Evolutionary conservation across 192 early-diverging fungal genomes (phyloP).

Genomic region (Coemansia sp.): DNA sequence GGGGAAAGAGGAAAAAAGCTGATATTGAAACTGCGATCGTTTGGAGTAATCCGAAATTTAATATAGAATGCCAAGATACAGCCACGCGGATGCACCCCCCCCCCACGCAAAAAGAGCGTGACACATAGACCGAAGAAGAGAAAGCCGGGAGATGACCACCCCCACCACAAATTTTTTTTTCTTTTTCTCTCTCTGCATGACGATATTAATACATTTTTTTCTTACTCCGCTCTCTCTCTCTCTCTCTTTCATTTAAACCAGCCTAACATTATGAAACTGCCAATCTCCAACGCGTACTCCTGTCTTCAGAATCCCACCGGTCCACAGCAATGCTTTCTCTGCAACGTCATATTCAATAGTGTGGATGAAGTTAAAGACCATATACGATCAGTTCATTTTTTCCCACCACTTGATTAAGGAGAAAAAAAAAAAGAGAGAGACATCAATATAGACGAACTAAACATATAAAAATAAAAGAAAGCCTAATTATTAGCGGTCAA

Average conservation of each 20-base stretch:
- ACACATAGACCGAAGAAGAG: background rate
- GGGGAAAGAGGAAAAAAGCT: background rate
- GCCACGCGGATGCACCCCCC: conserved; percentile 6
- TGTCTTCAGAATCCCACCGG: background rate
- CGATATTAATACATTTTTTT: background rate
- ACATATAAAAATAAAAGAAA: conserved; percentile 2
- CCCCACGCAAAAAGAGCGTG: background rate
- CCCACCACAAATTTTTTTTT: background rate
- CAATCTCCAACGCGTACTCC: background rate
- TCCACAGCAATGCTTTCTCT: conserved; percentile 43
- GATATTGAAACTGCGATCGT: background rate
- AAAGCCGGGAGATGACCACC: background rate
- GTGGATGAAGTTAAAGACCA: conserved; percentile 42
- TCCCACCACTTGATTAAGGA: conserved; percentile 20
- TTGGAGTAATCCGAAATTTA: background rate
- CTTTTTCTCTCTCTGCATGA: too few relatives aligned
- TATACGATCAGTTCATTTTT: conserved; percentile 37
- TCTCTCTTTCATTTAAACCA: background rate
- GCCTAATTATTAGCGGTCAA: conserved; percentile 64
- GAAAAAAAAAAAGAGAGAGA: background rate
- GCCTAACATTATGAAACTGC: background rate
- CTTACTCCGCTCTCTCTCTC: background rate
- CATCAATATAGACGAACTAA: too few relatives aligned
- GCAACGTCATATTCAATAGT: conserved; percentile 26
- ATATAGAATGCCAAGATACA: conserved; percentile 4